Evolutionary conservation across 148 eudicot species (phyloP).

Genomic region (Rhododendron simsii): DNA sequence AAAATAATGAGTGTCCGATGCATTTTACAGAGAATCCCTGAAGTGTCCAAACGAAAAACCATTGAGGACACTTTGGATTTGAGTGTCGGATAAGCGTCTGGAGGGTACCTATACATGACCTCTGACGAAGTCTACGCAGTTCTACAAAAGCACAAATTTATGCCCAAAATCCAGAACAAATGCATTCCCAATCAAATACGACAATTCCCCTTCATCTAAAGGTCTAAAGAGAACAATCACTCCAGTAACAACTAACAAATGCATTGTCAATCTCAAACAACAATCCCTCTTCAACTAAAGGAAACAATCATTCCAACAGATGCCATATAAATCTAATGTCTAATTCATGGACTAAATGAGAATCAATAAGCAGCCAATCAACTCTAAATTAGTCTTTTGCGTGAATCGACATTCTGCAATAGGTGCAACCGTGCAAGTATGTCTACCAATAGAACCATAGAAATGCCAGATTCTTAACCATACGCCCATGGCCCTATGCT

Average conservation of each 20-base stretch:
- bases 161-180: not conserved
- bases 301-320: not conserved
- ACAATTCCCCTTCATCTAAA: not conserved
- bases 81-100: not conserved
- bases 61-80: not conserved
- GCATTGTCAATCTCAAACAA: not conserved
- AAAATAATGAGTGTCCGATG: not conserved
- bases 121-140: not conserved
- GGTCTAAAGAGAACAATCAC: not conserved
- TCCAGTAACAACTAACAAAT: not conserved
- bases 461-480: not conserved
- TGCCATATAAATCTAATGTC: not conserved
- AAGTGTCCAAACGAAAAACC: not conserved
- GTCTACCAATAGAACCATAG: not conserved
- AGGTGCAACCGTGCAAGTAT: not conserved
- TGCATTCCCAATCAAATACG: not conserved
- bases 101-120: not conserved
- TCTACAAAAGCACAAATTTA: not conserved
- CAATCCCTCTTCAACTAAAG: not conserved
- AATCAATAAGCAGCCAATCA: not conserved
- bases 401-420: not conserved
- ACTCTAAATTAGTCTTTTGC: not conserved
- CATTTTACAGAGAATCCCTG: not conserved
- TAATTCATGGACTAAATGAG: not conserved
- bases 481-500: not conserved